Evolutionary conservation across 2,329 filamentous ascomycete genomes (phyloP).

Genomic region (Talaromyces sp.): DNA sequence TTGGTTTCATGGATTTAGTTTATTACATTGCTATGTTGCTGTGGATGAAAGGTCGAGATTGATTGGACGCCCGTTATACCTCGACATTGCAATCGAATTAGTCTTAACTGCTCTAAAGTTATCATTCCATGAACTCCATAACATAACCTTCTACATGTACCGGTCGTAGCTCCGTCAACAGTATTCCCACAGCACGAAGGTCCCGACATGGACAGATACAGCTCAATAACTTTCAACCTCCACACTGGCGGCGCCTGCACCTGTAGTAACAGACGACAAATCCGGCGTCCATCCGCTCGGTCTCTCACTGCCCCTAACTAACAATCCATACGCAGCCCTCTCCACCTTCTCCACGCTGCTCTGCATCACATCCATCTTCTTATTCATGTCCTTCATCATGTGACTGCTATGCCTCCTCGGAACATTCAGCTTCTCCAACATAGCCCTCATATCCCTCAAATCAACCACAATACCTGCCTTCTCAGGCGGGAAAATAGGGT

Average conservation of each 20-base stretch:
- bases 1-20: background rate
- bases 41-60: background rate
- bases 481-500: conserved; percentile 24
- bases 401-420: conserved; percentile 43
- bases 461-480: conserved; percentile 72
- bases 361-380: conserved; percentile 84
- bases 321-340: conserved; percentile 79
- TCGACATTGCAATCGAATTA: background rate
- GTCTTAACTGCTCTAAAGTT: background rate
- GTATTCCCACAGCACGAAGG: background rate
- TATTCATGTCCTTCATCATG: conserved; percentile 62
- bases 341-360: conserved; percentile 93
- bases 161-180: background rate
- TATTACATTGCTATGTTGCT: no score
- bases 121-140: background rate
- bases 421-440: conserved; percentile 70
- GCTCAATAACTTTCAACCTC: conserved; percentile 38
- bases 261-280: conserved; percentile 43
- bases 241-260: conserved; percentile 20
- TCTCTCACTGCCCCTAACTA: conserved; percentile 80
- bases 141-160: background rate
- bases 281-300: conserved; percentile 93
- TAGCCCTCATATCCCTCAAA: conserved; percentile 71
- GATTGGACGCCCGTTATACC: background rate
- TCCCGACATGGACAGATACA: background rate